phyloP scores from a whole-genome alignment of 2,329 filamentous ascomycete genomes.

The Cladophialophora chaetospira region DNA sequence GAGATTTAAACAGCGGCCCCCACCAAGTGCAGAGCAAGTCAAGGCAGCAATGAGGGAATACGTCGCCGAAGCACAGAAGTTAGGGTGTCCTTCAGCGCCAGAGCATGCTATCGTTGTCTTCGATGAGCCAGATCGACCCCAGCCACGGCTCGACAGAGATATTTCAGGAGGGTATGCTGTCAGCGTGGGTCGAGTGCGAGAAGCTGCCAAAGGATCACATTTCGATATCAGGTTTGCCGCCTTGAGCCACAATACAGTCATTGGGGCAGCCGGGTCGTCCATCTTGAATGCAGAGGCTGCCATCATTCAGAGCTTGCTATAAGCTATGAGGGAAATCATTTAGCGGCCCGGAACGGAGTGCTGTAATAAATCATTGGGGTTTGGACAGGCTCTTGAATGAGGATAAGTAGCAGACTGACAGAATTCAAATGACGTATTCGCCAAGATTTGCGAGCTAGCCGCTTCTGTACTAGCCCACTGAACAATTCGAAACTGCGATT shows the following conservation, averaged over 20 bases:
- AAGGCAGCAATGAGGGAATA: slow-evolving; percentile 79
- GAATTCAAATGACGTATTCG: slow-evolving; percentile 16
- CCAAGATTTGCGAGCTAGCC: no score
- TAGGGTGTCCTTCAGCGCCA: slow-evolving; percentile 88
- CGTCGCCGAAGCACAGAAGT: slow-evolving; percentile 74
- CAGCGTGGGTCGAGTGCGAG: slow-evolving; percentile 81
- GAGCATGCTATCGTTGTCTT: slow-evolving; percentile 80
- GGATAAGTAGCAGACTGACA: not conserved
- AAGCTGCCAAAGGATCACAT: slow-evolving; percentile 77
- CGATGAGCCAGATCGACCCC: slow-evolving; percentile 85
- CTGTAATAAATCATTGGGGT: no score
- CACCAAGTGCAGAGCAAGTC: slow-evolving; percentile 74
- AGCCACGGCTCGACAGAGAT: slow-evolving; percentile 87
- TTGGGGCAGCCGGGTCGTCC: slow-evolving; percentile 92
- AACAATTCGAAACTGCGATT: not conserved
- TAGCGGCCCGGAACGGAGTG: no score
- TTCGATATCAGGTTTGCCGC: slow-evolving; percentile 96
- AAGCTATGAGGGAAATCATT: slow-evolving; percentile 29
- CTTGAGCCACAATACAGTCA: slow-evolving; percentile 87
- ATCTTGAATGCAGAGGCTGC: slow-evolving; percentile 94
- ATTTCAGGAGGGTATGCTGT: slow-evolving; percentile 85
- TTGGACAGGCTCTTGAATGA: no score
- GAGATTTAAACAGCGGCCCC: slow-evolving; percentile 72
- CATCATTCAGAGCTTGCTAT: slow-evolving; percentile 83
- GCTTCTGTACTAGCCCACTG: not conserved